Conservation (phyloP, 768 basidiomycete species). For the Lactarius sanguifluus region DNA sequence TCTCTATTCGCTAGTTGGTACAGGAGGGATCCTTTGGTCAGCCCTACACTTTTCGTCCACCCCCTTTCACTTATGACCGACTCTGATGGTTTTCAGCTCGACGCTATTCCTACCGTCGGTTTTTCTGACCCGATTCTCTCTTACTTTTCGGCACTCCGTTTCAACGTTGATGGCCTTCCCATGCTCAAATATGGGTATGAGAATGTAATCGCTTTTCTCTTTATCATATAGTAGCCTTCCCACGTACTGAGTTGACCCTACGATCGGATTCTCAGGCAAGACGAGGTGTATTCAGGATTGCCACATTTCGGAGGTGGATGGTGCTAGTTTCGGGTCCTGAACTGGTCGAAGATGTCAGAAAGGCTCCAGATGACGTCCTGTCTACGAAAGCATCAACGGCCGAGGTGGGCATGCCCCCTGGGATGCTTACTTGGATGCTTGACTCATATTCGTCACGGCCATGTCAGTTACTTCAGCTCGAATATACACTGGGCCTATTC, state of each 20-base stretch:
- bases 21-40: background rate
- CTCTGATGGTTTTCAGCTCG: background rate
- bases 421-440: too few relatives aligned
- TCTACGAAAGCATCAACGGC: background rate
- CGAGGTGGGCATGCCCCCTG: too few relatives aligned
- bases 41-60: background rate
- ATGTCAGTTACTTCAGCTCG: too few relatives aligned
- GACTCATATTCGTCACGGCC: too few relatives aligned
- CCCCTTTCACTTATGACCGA: background rate
- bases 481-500: too few relatives aligned
- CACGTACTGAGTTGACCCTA: background rate
- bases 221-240: background rate
- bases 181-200: background rate
- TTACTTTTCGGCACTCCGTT: background rate
- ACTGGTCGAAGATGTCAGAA: background rate
- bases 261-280: background rate
- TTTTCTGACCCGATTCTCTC: background rate
- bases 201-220: background rate
- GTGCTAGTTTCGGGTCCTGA: background rate
- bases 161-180: background rate
- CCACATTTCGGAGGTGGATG: background rate
- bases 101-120: background rate
- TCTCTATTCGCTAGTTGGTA: background rate
- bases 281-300: background rate
- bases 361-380: background rate